phyloP scores from a whole-genome alignment of 2,329 filamentous ascomycete genomes.

The Onygenales sp. region DNA sequence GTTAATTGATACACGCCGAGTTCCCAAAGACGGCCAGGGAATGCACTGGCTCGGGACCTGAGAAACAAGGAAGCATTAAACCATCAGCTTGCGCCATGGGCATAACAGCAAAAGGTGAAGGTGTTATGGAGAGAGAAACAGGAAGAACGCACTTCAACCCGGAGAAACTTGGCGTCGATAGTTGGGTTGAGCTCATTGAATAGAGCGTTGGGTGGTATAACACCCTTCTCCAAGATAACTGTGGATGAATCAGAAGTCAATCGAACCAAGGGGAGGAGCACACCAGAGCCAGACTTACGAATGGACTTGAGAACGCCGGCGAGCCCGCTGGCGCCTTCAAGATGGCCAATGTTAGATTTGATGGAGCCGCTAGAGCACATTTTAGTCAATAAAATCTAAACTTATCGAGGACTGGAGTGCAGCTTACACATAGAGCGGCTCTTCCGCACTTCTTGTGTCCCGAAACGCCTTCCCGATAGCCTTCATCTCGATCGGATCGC shows the following conservation, averaged over 20 bases:
- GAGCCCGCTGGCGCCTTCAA: slow-evolving; percentile 19
- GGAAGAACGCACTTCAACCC: slow-evolving; percentile 5
- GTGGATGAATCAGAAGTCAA: background rate
- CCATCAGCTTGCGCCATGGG: background rate
- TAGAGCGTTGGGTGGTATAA: slow-evolving; percentile 17
- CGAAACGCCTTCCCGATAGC: slow-evolving; percentile 10
- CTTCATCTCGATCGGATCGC: slow-evolving; percentile 14
- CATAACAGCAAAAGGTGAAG: slow-evolving; percentile 7
- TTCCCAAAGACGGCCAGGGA: slow-evolving; percentile 8
- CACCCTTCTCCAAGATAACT: slow-evolving; percentile 14
- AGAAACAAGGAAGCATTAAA: background rate
- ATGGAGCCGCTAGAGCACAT: slow-evolving; percentile 11
- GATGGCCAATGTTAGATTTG: slow-evolving; percentile 25
- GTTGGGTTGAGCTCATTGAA: slow-evolving; percentile 14
- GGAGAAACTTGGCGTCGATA: slow-evolving; percentile 2
- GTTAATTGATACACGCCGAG: slow-evolving; percentile 10
- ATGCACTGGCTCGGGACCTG: slow-evolving; percentile 4
- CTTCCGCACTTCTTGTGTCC: background rate
- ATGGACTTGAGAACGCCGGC: slow-evolving; percentile 20
- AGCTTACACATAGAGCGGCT: background rate
- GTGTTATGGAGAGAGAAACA: background rate
- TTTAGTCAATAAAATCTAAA: background rate
- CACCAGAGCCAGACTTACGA: slow-evolving; percentile 5
- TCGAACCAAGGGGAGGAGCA: background rate
- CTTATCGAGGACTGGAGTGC: background rate